These are phyloP conservation scores for Tuber microsphaerosporum DNA, from an alignment of 495 filamentous ascomycete species.

Conservation along the genomic window DNA sequence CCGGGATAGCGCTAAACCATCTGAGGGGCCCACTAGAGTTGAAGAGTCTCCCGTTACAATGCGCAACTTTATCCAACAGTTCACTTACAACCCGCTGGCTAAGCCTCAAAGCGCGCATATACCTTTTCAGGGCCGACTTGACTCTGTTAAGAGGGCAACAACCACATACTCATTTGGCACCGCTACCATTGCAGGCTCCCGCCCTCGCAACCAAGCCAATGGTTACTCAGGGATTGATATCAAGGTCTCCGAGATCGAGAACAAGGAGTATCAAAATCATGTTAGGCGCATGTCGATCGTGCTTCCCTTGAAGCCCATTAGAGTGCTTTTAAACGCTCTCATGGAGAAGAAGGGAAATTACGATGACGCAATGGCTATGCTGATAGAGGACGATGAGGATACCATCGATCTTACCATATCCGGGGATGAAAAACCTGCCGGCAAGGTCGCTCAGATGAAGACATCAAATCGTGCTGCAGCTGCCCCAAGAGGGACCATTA, in stretches of 20 bases:
- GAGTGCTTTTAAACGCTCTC: constrained; percentile 51
- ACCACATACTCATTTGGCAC: constrained; percentile 29
- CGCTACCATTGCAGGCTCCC: constrained; percentile 24
- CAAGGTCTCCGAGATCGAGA: constrained; percentile 52
- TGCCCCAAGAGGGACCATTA: constrained; percentile 38
- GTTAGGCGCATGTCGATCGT: constrained; percentile 53
- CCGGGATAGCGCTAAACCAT: constrained; percentile 19
- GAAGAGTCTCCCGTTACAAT: constrained; percentile 25
- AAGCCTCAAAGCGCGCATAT: constrained; percentile 5
- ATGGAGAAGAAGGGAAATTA: constrained; percentile 50
- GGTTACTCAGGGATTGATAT: constrained; percentile 50
- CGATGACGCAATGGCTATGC: constrained; percentile 53
- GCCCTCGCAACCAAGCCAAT: constrained; percentile 45
- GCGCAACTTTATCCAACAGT: constrained; percentile 9
- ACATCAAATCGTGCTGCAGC: constrained; percentile 38
- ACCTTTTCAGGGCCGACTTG: constrained; percentile 37
- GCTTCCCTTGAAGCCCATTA: constrained; percentile 49
- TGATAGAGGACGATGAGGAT: constrained; percentile 42
- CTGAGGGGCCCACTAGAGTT: constrained; percentile 14
- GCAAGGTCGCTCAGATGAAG: constrained; percentile 32
- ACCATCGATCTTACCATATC: constrained; percentile 42
- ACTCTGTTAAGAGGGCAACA: constrained; percentile 34
- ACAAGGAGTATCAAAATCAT: constrained; percentile 49
- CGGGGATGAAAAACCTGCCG: constrained; percentile 43
- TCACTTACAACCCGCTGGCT: constrained; percentile 25